phyloP scores from a whole-genome alignment of 176 grass and related monocot genomes.

The Triticum dicoccoides region DNA sequence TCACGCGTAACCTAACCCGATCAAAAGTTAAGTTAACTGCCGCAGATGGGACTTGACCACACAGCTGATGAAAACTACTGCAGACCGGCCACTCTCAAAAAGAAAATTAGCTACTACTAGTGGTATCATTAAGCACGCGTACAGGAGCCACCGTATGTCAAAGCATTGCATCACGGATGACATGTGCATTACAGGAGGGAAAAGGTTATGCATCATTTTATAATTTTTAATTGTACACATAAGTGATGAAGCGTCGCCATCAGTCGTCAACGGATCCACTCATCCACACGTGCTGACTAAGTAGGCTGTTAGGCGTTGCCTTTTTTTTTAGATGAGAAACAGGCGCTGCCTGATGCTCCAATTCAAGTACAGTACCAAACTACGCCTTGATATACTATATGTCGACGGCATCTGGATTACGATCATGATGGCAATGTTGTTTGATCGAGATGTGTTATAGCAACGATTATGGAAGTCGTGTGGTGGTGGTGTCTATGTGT shows the following conservation, averaged over 20 bases:
- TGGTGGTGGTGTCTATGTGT: not conserved
- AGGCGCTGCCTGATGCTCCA: not conserved
- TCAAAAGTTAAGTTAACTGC: not conserved
- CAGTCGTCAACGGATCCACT: slow-evolving; percentile 30
- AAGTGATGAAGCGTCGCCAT: slow-evolving; percentile 6
- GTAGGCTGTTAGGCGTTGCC: not conserved
- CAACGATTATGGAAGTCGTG: not conserved
- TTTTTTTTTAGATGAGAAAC: too few species aligned
- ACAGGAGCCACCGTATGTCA: slow-evolving; percentile 9
- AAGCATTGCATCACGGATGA: slow-evolving; percentile 33
- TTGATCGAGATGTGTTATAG: not conserved
- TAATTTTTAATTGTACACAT: too few species aligned
- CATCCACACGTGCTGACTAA: slow-evolving; percentile 30
- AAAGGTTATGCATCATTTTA: not conserved
- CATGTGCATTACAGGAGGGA: not conserved
- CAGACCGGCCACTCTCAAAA: not conserved
- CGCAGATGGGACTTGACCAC: not conserved
- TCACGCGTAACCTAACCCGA: not conserved
- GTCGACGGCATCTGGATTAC: not conserved
- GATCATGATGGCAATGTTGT: too few species aligned
- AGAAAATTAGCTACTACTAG: not conserved
- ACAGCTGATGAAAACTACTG: not conserved
- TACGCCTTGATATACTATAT: too few species aligned
- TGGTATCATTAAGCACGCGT: not conserved
- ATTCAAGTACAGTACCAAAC: too few species aligned